Percentiles rank a stretch among this genome's conserved stretches.
Evolutionary conservation across 2,329 filamentous ascomycete genomes (phyloP).

Genomic region (Aspergillus proliferans): DNA sequence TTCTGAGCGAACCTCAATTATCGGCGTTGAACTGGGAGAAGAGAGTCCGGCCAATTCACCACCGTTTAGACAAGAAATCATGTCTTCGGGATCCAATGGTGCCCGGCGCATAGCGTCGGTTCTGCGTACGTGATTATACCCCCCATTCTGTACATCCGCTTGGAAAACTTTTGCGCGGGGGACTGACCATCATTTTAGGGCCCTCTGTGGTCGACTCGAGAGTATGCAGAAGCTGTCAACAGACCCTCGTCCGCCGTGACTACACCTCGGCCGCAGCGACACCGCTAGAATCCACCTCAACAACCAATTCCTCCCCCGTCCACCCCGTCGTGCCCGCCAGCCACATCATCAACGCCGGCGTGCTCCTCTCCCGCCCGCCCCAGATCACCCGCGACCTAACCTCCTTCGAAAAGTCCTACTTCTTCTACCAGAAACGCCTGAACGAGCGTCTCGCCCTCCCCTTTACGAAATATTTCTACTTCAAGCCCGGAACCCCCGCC

Average conservation of each 20-base stretch:
- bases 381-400: slow-evolving; percentile 77
- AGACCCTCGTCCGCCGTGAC: slow-evolving; percentile 33
- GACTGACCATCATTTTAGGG: slow-evolving; percentile 19
- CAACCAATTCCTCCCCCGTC: slow-evolving; percentile 15
- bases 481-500: slow-evolving; percentile 78
- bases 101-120: slow-evolving; percentile 34
- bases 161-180: neutral
- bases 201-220: slow-evolving; percentile 33
- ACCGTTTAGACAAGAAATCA: slow-evolving; percentile 12
- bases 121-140: slow-evolving; percentile 27
- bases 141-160: neutral
- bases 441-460: slow-evolving; percentile 86
- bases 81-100: slow-evolving; percentile 38
- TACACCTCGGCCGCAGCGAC: slow-evolving; percentile 37
- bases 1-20: slow-evolving; percentile 21
- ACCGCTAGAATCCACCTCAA: slow-evolving; percentile 28
- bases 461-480: slow-evolving; percentile 89
- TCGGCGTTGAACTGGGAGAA: slow-evolving; percentile 11
- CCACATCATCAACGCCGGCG: slow-evolving; percentile 54
- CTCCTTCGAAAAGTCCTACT: slow-evolving; percentile 86
- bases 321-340: slow-evolving; percentile 28
- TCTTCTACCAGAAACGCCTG: slow-evolving; percentile 93
- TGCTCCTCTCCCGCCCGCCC: slow-evolving; percentile 83
- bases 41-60: slow-evolving; percentile 12
- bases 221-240: slow-evolving; percentile 41